Evolutionary conservation across 2,329 filamentous ascomycete genomes (phyloP).

Genomic region (Tolypocladium capitatum): DNA sequence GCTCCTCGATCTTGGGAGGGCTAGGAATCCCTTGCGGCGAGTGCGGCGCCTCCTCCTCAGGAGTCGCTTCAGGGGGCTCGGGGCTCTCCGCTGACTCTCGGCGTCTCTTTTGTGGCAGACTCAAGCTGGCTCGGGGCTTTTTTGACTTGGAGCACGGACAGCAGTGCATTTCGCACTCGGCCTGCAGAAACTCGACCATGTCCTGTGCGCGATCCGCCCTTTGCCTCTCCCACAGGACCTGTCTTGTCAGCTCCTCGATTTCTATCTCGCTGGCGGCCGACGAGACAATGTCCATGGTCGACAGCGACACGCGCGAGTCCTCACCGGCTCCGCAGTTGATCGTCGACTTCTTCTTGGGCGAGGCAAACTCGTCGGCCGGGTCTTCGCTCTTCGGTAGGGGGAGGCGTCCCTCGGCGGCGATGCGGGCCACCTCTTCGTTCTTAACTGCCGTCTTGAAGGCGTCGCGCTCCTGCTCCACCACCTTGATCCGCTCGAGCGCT

Average conservation of each 20-base stretch:
- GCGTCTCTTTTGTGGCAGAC: slow-evolving; percentile 8
- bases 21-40: slow-evolving; percentile 4
- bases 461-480: slow-evolving; percentile 62
- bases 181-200: slow-evolving; percentile 61
- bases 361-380: slow-evolving; percentile 48
- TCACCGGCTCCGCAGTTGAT: slow-evolving; percentile 17
- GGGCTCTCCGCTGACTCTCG: slow-evolving; percentile 5
- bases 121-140: slow-evolving; percentile 6
- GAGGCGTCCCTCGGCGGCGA: slow-evolving; percentile 58
- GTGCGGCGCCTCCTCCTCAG: slow-evolving; percentile 22
- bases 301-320: slow-evolving; percentile 32
- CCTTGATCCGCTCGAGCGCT: slow-evolving; percentile 46
- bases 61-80: not conserved
- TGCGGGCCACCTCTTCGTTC: slow-evolving; percentile 59
- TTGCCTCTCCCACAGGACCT: slow-evolving; percentile 46
- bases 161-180: slow-evolving; percentile 57
- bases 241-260: slow-evolving; percentile 39
- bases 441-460: slow-evolving; percentile 58
- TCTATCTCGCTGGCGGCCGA: slow-evolving; percentile 44
- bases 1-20: slow-evolving; percentile 10
- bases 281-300: slow-evolving; percentile 36
- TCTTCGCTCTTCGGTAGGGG: slow-evolving; percentile 44
- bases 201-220: slow-evolving; percentile 58
- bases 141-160: slow-evolving; percentile 43
- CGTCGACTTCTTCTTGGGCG: slow-evolving; percentile 36